Percentiles rank a stretch among this genome's conserved stretches.
phyloP scores from a whole-genome alignment of 2,329 filamentous ascomycete genomes.

The Didymella pomorum region DNA sequence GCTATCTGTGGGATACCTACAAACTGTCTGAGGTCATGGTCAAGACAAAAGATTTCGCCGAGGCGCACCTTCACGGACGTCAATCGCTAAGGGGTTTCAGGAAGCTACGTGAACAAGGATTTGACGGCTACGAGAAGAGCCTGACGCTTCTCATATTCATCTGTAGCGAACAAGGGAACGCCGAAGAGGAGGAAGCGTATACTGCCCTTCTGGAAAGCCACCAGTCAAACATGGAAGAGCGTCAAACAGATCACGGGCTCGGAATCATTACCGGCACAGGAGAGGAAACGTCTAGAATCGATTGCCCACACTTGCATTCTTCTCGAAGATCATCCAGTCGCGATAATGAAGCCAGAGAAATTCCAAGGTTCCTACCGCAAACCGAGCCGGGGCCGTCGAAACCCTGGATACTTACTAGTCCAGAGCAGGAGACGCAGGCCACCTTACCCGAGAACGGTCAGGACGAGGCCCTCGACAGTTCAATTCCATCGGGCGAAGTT shows the following conservation, averaged over 20 bases:
- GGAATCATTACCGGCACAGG: too few relatives aligned
- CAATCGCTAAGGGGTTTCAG: constrained; percentile 30
- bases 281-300: too few relatives aligned
- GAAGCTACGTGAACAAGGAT: constrained; percentile 24
- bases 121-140: constrained; percentile 25
- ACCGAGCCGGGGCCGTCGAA: not conserved
- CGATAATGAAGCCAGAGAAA: not conserved
- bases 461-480: not conserved
- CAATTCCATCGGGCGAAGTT: not conserved
- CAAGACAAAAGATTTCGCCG: constrained; percentile 23
- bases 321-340: not conserved
- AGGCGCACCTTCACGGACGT: constrained; percentile 32
- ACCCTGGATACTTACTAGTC: not conserved
- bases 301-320: too few relatives aligned
- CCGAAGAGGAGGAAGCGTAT: constrained; percentile 36
- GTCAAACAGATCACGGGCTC: not conserved
- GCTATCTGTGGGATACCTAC: constrained; percentile 27
- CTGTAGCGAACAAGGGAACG: constrained; percentile 25
- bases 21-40: constrained; percentile 27
- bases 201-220: constrained; percentile 23
- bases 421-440: not conserved
- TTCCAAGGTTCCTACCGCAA: not conserved
- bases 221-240: not conserved
- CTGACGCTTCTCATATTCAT: constrained; percentile 26
- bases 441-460: too few relatives aligned